These are phyloP conservation scores for Akanthomyces muscarius DNA, from an alignment of 2,329 filamentous ascomycete genomes.

Conservation along the genomic window DNA sequence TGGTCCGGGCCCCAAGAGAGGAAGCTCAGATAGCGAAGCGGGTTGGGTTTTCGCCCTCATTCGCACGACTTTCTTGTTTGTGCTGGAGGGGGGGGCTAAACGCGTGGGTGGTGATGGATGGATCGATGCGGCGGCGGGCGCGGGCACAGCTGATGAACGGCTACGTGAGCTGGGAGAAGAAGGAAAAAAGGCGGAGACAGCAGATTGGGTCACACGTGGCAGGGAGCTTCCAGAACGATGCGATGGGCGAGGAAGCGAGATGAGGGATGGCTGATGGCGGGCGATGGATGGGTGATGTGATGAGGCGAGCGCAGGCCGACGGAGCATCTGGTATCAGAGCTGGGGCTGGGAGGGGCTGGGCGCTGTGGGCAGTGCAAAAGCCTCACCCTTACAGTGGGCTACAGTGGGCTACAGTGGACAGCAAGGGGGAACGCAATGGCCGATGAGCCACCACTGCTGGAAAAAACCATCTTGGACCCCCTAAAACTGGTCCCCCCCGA, in stretches of 20 bases:
- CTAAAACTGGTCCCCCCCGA: too few species aligned
- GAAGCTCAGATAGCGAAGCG: not conserved
- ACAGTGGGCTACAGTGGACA: not conserved
- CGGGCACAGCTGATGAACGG: not conserved
- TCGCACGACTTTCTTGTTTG: not conserved
- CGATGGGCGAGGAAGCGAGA: not conserved
- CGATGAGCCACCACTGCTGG: too few species aligned
- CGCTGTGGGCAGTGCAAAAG: too few species aligned
- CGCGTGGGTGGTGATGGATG: not conserved
- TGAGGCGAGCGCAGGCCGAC: not conserved
- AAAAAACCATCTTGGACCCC: too few species aligned
- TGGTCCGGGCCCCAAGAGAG: not conserved
- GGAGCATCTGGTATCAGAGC: not conserved
- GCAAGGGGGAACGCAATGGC: not conserved
- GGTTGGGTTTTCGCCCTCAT: not conserved
- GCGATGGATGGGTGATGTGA: not conserved
- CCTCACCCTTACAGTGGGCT: not conserved
- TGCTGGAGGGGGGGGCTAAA: not conserved
- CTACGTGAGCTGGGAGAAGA: not conserved
- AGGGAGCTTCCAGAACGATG: conserved; percentile 12
- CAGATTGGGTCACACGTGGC: conserved; percentile 11
- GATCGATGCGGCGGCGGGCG: not conserved
- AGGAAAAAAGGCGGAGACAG: not conserved
- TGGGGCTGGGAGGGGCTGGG: not conserved
- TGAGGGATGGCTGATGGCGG: not conserved